phyloP scores from a whole-genome alignment of 768 basidiomycete species.

The Leccinum olivaceopallidum region DNA sequence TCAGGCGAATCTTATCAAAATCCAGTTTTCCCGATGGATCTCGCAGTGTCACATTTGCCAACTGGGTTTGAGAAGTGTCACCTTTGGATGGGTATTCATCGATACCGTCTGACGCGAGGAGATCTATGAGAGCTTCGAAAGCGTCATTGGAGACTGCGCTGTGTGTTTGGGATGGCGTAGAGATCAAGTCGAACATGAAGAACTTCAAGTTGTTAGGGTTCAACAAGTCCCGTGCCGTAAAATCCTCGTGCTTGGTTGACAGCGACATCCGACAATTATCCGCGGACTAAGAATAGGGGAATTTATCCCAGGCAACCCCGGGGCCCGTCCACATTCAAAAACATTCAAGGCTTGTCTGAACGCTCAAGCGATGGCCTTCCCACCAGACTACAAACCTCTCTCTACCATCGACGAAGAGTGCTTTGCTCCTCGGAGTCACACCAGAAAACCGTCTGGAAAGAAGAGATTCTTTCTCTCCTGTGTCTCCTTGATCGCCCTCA shows the following conservation, averaged over 20 bases:
- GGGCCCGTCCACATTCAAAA: not conserved
- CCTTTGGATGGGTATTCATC: slow-evolving; percentile 10
- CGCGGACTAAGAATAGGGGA: not conserved
- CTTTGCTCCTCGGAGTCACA: not conserved
- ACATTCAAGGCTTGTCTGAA: not conserved
- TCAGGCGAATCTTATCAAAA: slow-evolving; percentile 31
- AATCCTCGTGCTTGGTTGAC: not conserved
- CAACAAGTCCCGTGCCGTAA: not conserved
- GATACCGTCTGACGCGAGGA: slow-evolving; percentile 31
- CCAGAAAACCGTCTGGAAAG: slow-evolving; percentile 6
- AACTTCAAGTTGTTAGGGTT: not conserved
- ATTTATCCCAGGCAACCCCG: not conserved
- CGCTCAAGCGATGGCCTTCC: slow-evolving; percentile 19
- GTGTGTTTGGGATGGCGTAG: slow-evolving; percentile 24
- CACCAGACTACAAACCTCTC: slow-evolving; percentile 28
- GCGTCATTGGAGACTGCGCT: slow-evolving; percentile 20
- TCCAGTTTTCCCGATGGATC: slow-evolving; percentile 33
- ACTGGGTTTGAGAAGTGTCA: not conserved
- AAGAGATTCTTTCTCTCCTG: slow-evolving; percentile 28
- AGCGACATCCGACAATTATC: too few species aligned
- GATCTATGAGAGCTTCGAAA: slow-evolving; percentile 32
- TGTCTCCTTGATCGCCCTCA: slow-evolving; percentile 20
- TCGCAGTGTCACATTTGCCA: slow-evolving; percentile 16
- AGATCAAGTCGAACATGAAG: slow-evolving; percentile 25
- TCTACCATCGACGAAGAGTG: slow-evolving; percentile 14